phyloP scores from a whole-genome alignment of 2,329 filamentous ascomycete species.

The Fusarium torreyae region DNA sequence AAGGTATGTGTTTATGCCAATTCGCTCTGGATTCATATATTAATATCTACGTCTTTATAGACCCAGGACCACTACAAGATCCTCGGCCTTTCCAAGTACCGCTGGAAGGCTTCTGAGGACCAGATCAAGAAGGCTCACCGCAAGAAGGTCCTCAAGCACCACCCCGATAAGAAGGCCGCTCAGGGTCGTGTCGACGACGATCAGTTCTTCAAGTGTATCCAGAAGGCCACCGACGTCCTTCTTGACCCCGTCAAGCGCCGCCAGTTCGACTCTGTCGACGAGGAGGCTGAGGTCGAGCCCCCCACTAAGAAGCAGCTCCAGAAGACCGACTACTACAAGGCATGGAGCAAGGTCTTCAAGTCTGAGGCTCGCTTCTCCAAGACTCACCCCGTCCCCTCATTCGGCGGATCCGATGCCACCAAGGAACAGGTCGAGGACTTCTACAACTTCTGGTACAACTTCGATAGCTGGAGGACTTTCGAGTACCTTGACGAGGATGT shows the following conservation, averaged over 20 bases:
- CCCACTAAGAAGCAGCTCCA: slow-evolving; percentile 91
- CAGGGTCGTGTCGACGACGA: slow-evolving; percentile 90
- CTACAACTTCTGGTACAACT: slow-evolving; percentile 99
- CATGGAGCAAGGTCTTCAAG: slow-evolving; percentile 92
- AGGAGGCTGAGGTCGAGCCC: slow-evolving; percentile 91
- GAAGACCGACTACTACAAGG: slow-evolving; percentile 94
- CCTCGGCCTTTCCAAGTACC: slow-evolving; percentile 91
- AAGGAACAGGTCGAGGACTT: slow-evolving; percentile 94
- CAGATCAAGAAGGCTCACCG: slow-evolving; percentile 99
- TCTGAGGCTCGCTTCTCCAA: slow-evolving; percentile 94
- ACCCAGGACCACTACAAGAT: slow-evolving; percentile 98
- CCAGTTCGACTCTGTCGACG: slow-evolving; percentile 97
- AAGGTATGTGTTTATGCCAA: slow-evolving; percentile 74
- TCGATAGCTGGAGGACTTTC: slow-evolving; percentile 97
- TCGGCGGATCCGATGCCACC: slow-evolving; percentile 86
- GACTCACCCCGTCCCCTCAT: slow-evolving; percentile 85
- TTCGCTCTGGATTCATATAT: neutral
- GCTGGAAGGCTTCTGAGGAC: slow-evolving; percentile 93
- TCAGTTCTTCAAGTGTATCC: slow-evolving; percentile 99
- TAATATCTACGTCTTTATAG: slow-evolving; percentile 64
- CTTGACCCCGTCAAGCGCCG: slow-evolving; percentile 92
- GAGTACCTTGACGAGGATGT: slow-evolving; percentile 99
- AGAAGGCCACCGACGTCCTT: slow-evolving; percentile 95
- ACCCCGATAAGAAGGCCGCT: slow-evolving; percentile 98
- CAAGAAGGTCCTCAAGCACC: slow-evolving; percentile 99